Percentiles rank a stretch among this genome's conserved stretches.
phyloP scores from a whole-genome alignment of 495 filamentous ascomycete species.

The Extremus antarcticus region DNA sequence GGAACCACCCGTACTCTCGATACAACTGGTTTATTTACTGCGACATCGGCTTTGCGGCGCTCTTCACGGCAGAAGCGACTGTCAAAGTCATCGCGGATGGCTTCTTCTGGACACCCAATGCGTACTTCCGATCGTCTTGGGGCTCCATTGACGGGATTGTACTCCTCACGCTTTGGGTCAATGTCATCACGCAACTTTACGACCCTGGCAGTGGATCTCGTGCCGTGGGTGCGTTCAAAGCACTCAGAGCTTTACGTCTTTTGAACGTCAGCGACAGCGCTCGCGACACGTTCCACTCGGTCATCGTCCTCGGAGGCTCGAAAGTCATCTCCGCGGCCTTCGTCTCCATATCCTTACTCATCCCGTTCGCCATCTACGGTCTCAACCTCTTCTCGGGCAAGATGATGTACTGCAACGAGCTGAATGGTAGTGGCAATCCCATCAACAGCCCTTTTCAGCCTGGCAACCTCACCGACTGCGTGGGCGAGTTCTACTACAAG shows the following conservation, averaged over 20 bases:
- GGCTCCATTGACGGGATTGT: slow-evolving; percentile 93
- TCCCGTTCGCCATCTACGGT: slow-evolving; percentile 93
- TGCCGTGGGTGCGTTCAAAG: slow-evolving; percentile 94
- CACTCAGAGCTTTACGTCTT: slow-evolving; percentile 80
- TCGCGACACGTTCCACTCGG: slow-evolving; percentile 89
- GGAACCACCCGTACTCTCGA: slow-evolving; percentile 39
- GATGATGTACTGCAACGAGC: slow-evolving; percentile 73
- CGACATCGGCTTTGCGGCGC: slow-evolving; percentile 75
- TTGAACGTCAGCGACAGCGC: slow-evolving; percentile 96
- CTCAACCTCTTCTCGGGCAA: slow-evolving; percentile 85
- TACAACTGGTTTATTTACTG: slow-evolving; percentile 86
- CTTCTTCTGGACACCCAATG: slow-evolving; percentile 94
- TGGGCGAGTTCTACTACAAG: slow-evolving; percentile 64
- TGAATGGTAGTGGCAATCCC: slow-evolving; percentile 7
- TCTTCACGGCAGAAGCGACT: slow-evolving; percentile 78
- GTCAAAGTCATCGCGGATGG: slow-evolving; percentile 97
- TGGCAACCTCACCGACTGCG: slow-evolving; percentile 55
- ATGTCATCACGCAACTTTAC: slow-evolving; percentile 69
- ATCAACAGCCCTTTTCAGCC: not conserved
- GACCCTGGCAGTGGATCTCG: slow-evolving; percentile 72
- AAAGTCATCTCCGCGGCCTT: slow-evolving; percentile 83
- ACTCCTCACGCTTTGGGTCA: slow-evolving; percentile 90
- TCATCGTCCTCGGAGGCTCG: slow-evolving; percentile 85
- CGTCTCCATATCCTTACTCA: slow-evolving; percentile 85
- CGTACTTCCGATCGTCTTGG: slow-evolving; percentile 93